These are phyloP conservation scores for Fusarium coicis DNA, from an alignment of 2,329 filamentous ascomycete genomes.

Conservation along the genomic window DNA sequence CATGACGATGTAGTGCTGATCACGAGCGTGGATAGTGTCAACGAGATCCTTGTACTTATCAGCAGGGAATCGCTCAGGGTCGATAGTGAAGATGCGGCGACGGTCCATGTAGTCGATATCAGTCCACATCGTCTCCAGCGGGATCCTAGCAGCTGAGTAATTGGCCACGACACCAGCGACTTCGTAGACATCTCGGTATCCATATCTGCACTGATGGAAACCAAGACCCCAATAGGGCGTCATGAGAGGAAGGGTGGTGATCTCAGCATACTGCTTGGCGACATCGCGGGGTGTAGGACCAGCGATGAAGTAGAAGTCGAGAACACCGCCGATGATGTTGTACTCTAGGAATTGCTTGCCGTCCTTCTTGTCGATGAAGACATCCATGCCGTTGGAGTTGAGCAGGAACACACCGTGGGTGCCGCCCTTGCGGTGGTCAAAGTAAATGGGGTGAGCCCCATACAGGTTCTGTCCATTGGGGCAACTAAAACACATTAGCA, in stretches of 20 bases:
- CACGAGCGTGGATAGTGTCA: constrained; percentile 70
- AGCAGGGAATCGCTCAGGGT: constrained; percentile 71
- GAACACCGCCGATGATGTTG: constrained; percentile 78
- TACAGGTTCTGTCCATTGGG: constrained; percentile 75
- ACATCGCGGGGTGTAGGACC: constrained; percentile 69
- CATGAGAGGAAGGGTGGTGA: constrained; percentile 68
- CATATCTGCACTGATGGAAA: constrained; percentile 71
- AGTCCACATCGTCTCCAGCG: constrained; percentile 67
- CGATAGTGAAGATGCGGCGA: constrained; percentile 65
- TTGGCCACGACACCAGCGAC: constrained; percentile 75
- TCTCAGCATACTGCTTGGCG: constrained; percentile 66
- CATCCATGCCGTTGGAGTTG: constrained; percentile 81
- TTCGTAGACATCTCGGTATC: constrained; percentile 71
- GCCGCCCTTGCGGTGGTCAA: constrained; percentile 71
- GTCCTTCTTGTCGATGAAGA: constrained; percentile 72
- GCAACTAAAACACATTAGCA: constrained; percentile 44
- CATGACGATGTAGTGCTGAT: constrained; percentile 81
- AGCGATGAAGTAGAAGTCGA: constrained; percentile 77
- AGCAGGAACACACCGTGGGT: constrained; percentile 75
- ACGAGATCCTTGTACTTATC: constrained; percentile 72
- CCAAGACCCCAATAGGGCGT: constrained; percentile 73
- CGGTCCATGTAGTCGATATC: constrained; percentile 54
- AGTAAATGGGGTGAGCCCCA: constrained; percentile 79
- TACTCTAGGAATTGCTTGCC: constrained; percentile 79
- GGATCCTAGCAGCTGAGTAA: constrained; percentile 72